Evolutionary conservation across 192 early-diverging fungal species (phyloP).

Genomic region (Pilaira anomala): DNA sequence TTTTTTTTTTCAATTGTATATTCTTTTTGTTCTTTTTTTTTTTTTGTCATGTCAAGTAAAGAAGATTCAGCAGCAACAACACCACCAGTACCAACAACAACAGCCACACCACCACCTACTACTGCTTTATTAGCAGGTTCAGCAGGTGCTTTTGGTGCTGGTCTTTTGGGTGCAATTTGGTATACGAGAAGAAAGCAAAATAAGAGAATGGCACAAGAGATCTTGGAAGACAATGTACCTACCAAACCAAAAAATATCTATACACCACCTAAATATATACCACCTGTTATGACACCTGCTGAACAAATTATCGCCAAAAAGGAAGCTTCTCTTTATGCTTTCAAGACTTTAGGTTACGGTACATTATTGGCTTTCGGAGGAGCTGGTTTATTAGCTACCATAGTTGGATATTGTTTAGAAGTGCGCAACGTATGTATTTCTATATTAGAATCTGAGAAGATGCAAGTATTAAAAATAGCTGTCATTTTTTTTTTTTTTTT

Average conservation of each 20-base stretch:
- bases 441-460: neutral
- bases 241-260: neutral
- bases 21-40: neutral
- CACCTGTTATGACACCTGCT: slow-evolving; percentile 32
- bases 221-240: slow-evolving; percentile 3
- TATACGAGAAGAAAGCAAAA: slow-evolving; percentile 18
- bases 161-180: slow-evolving; percentile 19
- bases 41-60: neutral
- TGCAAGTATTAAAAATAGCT: neutral
- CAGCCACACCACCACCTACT: neutral
- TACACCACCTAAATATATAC: slow-evolving; percentile 18
- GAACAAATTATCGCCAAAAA: slow-evolving; percentile 28
- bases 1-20: neutral
- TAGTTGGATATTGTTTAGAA: slow-evolving; percentile 31
- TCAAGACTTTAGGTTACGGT: slow-evolving; percentile 34
- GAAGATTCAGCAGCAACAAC: neutral
- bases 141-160: slow-evolving; percentile 18
- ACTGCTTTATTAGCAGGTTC: slow-evolving; percentile 7
- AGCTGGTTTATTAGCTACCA: slow-evolving; percentile 22
- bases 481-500: neutral
- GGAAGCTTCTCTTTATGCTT: slow-evolving; percentile 29
- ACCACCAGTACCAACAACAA: neutral
- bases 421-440: slow-evolving; percentile 36
- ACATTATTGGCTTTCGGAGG: slow-evolving; percentile 30
- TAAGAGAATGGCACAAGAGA: neutral